Percentiles rank a stretch among this genome's conserved stretches.
Evolutionary conservation across 106 monocot genomes (phyloP).

Genomic region (Narthecium ossifragum): DNA sequence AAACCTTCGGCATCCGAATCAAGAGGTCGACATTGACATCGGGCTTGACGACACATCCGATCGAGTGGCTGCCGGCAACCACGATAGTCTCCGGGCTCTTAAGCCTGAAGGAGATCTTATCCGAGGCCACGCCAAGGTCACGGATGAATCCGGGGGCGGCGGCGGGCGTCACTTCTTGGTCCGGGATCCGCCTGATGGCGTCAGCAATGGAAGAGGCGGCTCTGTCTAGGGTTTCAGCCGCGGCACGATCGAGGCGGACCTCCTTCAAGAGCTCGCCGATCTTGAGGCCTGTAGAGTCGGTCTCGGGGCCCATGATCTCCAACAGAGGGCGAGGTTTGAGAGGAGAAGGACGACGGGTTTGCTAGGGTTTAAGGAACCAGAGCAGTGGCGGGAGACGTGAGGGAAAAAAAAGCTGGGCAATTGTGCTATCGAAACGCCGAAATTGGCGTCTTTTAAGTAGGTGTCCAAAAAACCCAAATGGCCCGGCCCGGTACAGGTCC

Average conservation of each 20-base stretch:
- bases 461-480: no score
- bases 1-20: conserved; percentile 84
- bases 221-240: conserved; percentile 30
- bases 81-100: conserved; percentile 39
- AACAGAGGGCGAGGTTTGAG: no score
- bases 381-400: no score
- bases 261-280: conserved; percentile 58
- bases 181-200: conserved; percentile 45
- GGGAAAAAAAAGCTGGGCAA: no score
- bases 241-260: conserved; percentile 27
- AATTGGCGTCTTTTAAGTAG: no score
- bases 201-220: conserved; percentile 42
- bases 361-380: no score
- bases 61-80: conserved; percentile 64
- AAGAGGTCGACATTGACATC: conserved; percentile 71
- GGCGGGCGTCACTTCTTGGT: conserved; percentile 24
- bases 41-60: conserved; percentile 59
- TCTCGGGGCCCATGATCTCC: neutral
- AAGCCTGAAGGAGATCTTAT: conserved; percentile 60
- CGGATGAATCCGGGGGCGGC: conserved; percentile 45
- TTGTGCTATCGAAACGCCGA: no score
- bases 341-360: no score
- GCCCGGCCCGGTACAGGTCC: no score
- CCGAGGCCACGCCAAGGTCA: conserved; percentile 36
- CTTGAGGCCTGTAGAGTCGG: conserved; percentile 45